A percentile compares a stretch with the other conserved stretches of the same genome.
Conservation (phyloP, 495 filamentous ascomycete species). For the Trichocladium uniseriatum region DNA sequence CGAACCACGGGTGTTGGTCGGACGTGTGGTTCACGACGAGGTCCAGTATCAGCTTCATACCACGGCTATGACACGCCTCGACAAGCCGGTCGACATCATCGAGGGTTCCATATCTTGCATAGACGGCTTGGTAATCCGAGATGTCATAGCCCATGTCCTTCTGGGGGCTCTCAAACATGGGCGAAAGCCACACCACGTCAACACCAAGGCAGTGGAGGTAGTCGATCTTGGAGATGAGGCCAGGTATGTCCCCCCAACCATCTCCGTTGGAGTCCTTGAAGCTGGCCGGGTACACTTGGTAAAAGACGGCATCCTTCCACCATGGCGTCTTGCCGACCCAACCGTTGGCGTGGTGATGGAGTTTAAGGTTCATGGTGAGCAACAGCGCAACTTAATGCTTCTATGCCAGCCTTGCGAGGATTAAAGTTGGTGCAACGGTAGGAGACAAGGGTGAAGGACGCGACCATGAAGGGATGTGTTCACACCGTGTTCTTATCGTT, state of each 20-base stretch:
- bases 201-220: constrained; percentile 55
- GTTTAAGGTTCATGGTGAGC: background rate
- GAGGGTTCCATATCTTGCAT: constrained; percentile 54
- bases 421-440: no score
- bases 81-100: constrained; percentile 58
- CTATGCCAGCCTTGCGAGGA: no score
- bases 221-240: constrained; percentile 55
- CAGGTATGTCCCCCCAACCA: constrained; percentile 59
- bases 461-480: no score
- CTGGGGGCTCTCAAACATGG: constrained; percentile 57
- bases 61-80: constrained; percentile 43
- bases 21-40: constrained; percentile 66
- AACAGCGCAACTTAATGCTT: no score
- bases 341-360: constrained; percentile 1
- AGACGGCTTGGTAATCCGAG: constrained; percentile 55
- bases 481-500: no score
- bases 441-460: no score
- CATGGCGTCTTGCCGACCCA: constrained; percentile 7
- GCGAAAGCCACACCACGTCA: constrained; percentile 61
- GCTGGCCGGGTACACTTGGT: constrained; percentile 50
- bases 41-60: constrained; percentile 61
- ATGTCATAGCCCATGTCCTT: constrained; percentile 61
- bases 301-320: constrained; percentile 41
- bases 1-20: constrained; percentile 61
- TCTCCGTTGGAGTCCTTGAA: constrained; percentile 62